Evolutionary conservation across 2,329 filamentous ascomycete genomes (phyloP).

Genomic region (Monilinia fructigena): DNA sequence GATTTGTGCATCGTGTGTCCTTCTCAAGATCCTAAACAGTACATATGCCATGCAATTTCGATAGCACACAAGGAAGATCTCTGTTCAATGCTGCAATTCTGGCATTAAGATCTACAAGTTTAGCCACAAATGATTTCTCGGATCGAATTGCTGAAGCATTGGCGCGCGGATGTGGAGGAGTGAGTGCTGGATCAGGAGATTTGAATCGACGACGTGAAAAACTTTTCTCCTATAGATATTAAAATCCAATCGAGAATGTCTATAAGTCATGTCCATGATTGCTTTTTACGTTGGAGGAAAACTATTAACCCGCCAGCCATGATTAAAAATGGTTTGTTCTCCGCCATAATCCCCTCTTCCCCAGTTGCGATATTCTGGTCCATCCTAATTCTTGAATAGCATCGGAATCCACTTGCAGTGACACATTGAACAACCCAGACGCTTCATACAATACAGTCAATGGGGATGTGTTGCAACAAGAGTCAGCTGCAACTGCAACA

Average conservation of each 20-base stretch:
- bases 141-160: conserved; percentile 64
- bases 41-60: conserved; percentile 58
- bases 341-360: neutral
- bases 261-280: conserved; percentile 66
- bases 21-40: conserved; percentile 65
- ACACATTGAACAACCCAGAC: neutral
- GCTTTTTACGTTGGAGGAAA: conserved; percentile 65
- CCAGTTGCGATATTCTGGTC: neutral
- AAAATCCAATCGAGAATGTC: conserved; percentile 66
- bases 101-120: conserved; percentile 58
- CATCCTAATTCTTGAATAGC: neutral
- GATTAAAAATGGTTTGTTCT: neutral
- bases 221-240: conserved; percentile 51
- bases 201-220: conserved; percentile 22
- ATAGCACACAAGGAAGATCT: conserved; percentile 53
- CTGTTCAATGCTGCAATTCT: conserved; percentile 60
- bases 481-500: conserved; percentile 8
- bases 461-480: conserved; percentile 12
- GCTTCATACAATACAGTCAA: neutral
- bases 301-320: conserved; percentile 13
- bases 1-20: conserved; percentile 61
- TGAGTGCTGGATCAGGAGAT: conserved; percentile 26
- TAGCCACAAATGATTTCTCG: conserved; percentile 61
- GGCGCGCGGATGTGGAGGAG: conserved; percentile 60
- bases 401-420: neutral